Conservation (phyloP, 2,329 filamentous ascomycete genomes). For the Periconia sp. region DNA sequence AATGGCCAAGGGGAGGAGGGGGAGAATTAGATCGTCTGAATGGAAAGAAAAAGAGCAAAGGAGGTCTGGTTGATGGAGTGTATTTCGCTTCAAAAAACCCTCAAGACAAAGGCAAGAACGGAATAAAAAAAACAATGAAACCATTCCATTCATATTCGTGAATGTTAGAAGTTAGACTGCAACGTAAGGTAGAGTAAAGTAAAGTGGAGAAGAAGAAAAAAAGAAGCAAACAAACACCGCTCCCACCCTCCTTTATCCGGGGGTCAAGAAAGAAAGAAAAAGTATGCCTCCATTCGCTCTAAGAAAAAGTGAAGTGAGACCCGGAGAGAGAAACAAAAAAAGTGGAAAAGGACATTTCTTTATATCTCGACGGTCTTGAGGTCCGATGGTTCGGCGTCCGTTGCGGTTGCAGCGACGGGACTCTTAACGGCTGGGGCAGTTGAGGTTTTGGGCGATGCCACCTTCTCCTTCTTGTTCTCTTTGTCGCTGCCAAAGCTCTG, state of each 20-base stretch:
- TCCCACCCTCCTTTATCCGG: no score
- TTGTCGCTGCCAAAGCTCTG: slow-evolving; percentile 43
- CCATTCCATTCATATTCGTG: no score
- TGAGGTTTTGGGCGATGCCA: slow-evolving; percentile 18
- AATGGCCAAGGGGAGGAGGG: no score
- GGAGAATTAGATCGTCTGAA: no score
- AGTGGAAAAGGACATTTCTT: slow-evolving; percentile 2
- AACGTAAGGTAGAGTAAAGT: no score
- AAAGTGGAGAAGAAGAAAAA: no score
- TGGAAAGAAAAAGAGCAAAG: no score
- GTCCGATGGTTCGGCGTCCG: slow-evolving; percentile 35
- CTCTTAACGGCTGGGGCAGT: slow-evolving; percentile 19
- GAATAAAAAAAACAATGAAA: background rate
- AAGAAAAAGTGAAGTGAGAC: slow-evolving; percentile 8
- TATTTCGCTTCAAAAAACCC: no score
- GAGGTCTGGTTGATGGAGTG: no score
- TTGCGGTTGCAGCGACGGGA: slow-evolving; percentile 20
- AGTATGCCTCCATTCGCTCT: background rate
- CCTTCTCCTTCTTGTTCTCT: slow-evolving; percentile 38
- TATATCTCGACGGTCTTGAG: slow-evolving; percentile 55
- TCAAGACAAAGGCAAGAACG: no score
- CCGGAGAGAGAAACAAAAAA: slow-evolving; percentile 3
- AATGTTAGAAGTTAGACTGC: no score
- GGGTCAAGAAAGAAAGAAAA: background rate
- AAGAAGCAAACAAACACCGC: no score